Evolutionary conservation across 495 filamentous ascomycete genomes (phyloP).

Genomic region (Sphaerosporella brunnea): DNA sequence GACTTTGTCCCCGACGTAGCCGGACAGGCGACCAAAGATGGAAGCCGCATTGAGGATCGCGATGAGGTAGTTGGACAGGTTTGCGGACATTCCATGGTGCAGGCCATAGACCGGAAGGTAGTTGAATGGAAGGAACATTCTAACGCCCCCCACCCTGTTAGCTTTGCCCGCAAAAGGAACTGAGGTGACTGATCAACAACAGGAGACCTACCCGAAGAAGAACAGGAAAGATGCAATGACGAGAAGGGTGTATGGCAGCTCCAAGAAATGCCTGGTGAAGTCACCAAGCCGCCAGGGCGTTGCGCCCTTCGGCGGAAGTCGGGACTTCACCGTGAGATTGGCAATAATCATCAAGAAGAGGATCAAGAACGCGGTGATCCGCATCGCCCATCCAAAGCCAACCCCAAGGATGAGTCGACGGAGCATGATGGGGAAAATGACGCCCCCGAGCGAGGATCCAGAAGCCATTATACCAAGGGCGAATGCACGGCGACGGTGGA

Average conservation of each 20-base stretch:
- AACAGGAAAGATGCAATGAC: slow-evolving; percentile 41
- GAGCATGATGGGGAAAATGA: slow-evolving; percentile 57
- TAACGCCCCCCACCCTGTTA: too few species aligned
- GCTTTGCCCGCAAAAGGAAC: too few species aligned
- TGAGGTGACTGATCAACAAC: too few species aligned
- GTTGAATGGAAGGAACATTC: slow-evolving; percentile 48
- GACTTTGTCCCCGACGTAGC: slow-evolving; percentile 51
- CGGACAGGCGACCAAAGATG: slow-evolving; percentile 54
- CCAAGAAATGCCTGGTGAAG: slow-evolving; percentile 43
- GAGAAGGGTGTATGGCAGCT: slow-evolving; percentile 37
- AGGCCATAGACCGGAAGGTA: slow-evolving; percentile 39
- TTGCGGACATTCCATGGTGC: neutral
- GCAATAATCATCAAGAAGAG: slow-evolving; percentile 43
- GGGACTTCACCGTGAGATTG: slow-evolving; percentile 46
- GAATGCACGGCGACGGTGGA: slow-evolving; percentile 43
- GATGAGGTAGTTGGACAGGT: slow-evolving; percentile 45
- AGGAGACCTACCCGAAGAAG: slow-evolving; percentile 41
- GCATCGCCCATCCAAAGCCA: slow-evolving; percentile 60
- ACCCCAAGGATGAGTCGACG: slow-evolving; percentile 41
- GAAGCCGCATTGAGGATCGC: slow-evolving; percentile 53
- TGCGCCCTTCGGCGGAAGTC: slow-evolving; percentile 38
- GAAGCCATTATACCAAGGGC: slow-evolving; percentile 52
- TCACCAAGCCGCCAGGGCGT: slow-evolving; percentile 36
- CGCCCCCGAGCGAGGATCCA: slow-evolving; percentile 50
- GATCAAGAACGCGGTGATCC: slow-evolving; percentile 50